Evolutionary conservation across 2,329 filamentous ascomycete genomes (phyloP), one percentile per base, ranked within the genome.

Genomic region (Parastagonospora nodorum): DNA sequence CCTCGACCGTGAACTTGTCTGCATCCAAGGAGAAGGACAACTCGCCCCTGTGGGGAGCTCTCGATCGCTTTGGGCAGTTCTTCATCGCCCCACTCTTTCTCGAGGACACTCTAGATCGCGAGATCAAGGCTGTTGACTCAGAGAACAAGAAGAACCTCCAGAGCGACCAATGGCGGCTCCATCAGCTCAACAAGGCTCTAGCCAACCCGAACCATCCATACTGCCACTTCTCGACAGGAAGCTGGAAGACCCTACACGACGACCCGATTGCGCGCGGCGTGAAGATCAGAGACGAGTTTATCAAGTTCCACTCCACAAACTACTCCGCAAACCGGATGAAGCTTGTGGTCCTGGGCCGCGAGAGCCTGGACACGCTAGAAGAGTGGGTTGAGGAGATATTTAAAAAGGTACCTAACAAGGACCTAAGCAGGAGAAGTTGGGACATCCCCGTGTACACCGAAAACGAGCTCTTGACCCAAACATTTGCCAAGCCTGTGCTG

Each of bases 81-180:
- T 97, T 97, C 73, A 87, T 96, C 58, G 84, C 88, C 55, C 92
- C 92, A 0, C 81, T 97, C 30, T 97, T 97, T 72, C 81, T 95
- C 8, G 86, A 88, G 46, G 90, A 86, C 58, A 94, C 92, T 0
- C 75, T 97, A 42, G 92, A 97, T 64, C 84, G 92, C 42, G 92
- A 97, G 75, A 80, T 97, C 55, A 86, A 84, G 59, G 92, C 92
- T 1, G 92, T 97, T 15, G 92, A 97, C 68, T 96, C 92, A 5
- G 92, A 97, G 74, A 96, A 97, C 77, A 96, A 96, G 82, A 97
- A 97, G 82, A 97, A 97, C 63, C 78, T 97, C 42, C 92, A 97
- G 75, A 93, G 85, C 70, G 92, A 97, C 67, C 83, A 84, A 48
- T 96, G 92, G 91, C 85, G 92, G 12, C 77, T 96, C 57, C 86